Base-by-base conservation (phyloP, 768 basidiomycete genomes). In the Leccinum broughii region DNA sequence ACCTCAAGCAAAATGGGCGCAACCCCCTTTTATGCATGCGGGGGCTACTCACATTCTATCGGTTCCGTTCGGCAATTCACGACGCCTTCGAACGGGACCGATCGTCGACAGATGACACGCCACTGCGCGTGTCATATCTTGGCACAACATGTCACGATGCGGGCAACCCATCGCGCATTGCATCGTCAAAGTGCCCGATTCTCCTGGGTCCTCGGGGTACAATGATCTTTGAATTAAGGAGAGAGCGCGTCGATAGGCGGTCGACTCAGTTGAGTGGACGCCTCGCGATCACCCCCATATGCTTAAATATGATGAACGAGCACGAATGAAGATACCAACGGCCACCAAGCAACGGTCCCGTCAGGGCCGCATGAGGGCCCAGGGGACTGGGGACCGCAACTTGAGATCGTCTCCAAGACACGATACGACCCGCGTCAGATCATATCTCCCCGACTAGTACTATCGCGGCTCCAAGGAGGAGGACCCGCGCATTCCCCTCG, bases 11-110 rank as follows among this genome's bases (percentile, higher is more conserved):
- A 51, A 54, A 26, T 46, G 57, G n/a, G 14, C 9, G 8, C n/a
- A n/a, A 4, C 6, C 30, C 22, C 20, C 30, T 14, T 28, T 26
- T 4, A 6, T 9, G 11, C 49, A 26, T 50, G 22, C 49, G 15
- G 14, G 14, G 10, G 22, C 13, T 4, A 69, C 79, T 66, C 70
- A 89, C 92, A 95, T 95, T 6, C 93, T 94, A 78, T 95, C 94
- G 41, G 92, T 90, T 3, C 93, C 93, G 78, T 95, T 94, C 93
- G 93, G 60, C 7, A 24, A 53, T 4, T 17, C 22, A 22, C 11
- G 7, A 22, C 1, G 20, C 10, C 35, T 32, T 51, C 26, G 28
- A 34, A 46, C 15, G 22, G 37, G 46, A 20, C 34, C 14, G 13
- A 28, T 26, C 7, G 7, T 51, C 15, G 48, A 28, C 10, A 41